Evolutionary conservation across 345 rosid species (phyloP).

Genomic region (Lumnitzera littorea): DNA sequence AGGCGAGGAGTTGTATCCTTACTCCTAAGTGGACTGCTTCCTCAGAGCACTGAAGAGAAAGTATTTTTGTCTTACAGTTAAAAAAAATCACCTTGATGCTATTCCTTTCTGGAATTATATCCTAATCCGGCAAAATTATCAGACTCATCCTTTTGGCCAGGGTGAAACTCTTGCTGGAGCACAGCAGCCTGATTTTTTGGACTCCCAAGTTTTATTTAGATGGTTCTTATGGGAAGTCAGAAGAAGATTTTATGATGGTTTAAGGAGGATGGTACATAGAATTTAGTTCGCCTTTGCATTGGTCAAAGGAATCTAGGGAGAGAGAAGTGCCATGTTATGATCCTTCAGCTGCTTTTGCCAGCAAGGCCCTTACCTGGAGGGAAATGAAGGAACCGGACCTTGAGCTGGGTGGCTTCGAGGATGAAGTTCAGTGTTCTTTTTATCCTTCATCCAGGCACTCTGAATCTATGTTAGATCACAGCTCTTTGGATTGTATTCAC

Average conservation of each 20-base stretch:
- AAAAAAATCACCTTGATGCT: too few species aligned
- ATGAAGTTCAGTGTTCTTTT: slow-evolving; percentile 15
- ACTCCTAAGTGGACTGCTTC: slow-evolving; percentile 47
- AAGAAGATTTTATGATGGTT: slow-evolving; percentile 23
- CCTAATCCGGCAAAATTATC: slow-evolving; percentile 24
- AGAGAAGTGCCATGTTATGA: slow-evolving; percentile 17
- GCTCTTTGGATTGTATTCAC: too few species aligned
- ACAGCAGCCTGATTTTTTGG: slow-evolving; percentile 18
- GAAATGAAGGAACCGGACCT: slow-evolving; percentile 22
- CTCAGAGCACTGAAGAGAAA: slow-evolving; percentile 26
- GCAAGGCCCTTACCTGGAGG: slow-evolving; percentile 16
- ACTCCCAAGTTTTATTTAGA: slow-evolving; percentile 19
- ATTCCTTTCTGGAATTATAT: not conserved
- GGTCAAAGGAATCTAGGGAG: slow-evolving; percentile 22
- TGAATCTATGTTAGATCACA: too few species aligned
- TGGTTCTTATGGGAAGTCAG: slow-evolving; percentile 17
- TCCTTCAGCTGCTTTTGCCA: slow-evolving; percentile 21
- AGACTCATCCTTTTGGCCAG: slow-evolving; percentile 15
- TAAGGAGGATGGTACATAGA: slow-evolving; percentile 21
- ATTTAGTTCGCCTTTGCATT: slow-evolving; percentile 18
- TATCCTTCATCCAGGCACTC: too few species aligned
- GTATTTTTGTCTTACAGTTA: slow-evolving; percentile 26
- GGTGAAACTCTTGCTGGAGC: slow-evolving; percentile 18
- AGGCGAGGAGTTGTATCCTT: slow-evolving; percentile 51
- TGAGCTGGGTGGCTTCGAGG: slow-evolving; percentile 3